Conservation (phyloP, 352 stramenopile species). For the Stramenopiles sp. region DNA sequence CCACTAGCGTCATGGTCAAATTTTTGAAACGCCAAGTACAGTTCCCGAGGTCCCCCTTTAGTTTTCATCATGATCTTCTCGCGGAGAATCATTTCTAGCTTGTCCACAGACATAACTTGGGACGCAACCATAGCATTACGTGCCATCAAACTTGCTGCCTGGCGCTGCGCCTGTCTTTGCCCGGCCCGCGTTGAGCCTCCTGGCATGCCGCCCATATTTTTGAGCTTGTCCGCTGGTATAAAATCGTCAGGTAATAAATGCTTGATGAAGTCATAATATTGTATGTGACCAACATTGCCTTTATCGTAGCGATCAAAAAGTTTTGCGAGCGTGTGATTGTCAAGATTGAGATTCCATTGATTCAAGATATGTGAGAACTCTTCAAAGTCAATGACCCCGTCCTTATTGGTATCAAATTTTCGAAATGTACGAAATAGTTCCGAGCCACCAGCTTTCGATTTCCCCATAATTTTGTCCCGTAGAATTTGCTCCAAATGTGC, state of each 20-base stretch:
- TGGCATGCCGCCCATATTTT: background rate
- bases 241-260: conserved; percentile 8
- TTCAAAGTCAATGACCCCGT: background rate
- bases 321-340: background rate
- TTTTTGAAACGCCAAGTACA: background rate
- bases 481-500: background rate
- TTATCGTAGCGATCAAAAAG: background rate
- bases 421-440: conserved; percentile 1
- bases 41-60: background rate
- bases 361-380: background rate
- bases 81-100: background rate
- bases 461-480: background rate
- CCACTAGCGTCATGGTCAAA: background rate
- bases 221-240: background rate
- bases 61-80: background rate
- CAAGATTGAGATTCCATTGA: background rate
- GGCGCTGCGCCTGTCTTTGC: background rate
- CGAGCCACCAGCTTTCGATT: background rate
- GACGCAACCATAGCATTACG: background rate
- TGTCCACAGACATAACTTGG: background rate
- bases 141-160: background rate
- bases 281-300: background rate
- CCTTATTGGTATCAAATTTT: conserved; percentile 4
- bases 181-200: background rate
- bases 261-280: conserved; percentile 9